Percentiles rank a stretch among this genome's conserved stretches.
Conservation (phyloP, 2,329 filamentous ascomycete species). For the Trichoderma semiorbis region DNA sequence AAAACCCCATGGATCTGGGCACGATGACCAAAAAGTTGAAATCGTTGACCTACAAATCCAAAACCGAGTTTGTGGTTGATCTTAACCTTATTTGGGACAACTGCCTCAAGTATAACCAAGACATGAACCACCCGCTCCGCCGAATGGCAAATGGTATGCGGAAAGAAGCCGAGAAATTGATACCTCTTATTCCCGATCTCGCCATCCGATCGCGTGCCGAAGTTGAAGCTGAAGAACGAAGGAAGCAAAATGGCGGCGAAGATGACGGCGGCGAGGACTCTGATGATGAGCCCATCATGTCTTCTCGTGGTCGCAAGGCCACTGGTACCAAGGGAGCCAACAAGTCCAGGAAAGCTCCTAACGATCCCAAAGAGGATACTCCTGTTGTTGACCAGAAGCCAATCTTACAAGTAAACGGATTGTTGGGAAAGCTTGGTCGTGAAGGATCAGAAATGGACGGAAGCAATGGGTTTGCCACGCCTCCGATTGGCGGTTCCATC, state of each 20-base stretch:
- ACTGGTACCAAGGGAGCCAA: constrained; percentile 67
- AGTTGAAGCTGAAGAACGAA: constrained; percentile 82
- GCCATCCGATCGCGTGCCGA: constrained; percentile 86
- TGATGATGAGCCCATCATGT: constrained; percentile 98
- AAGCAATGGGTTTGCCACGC: constrained; percentile 83
- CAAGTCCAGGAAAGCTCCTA: constrained; percentile 69
- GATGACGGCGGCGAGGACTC: constrained; percentile 85
- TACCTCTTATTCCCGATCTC: constrained; percentile 91
- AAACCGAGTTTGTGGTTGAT: constrained; percentile 91
- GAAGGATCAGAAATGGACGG: constrained; percentile 82
- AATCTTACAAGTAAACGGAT: constrained; percentile 61
- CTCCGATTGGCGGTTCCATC: constrained; percentile 72
- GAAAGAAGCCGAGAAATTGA: constrained; percentile 94
- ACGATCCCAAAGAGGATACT: constrained; percentile 73
- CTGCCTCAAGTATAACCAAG: constrained; percentile 92
- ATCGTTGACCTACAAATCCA: constrained; percentile 74
- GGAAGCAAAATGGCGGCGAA: constrained; percentile 81
- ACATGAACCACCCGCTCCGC: constrained; percentile 78
- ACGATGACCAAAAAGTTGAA: constrained; percentile 98
- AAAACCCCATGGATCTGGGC: constrained; percentile 95
- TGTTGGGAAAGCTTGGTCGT: constrained; percentile 54
- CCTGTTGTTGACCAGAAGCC: constrained; percentile 74
- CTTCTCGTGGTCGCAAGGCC: constrained; percentile 86
- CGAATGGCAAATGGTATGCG: constrained; percentile 96
- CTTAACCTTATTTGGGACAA: constrained; percentile 96